A percentile compares a stretch with the other conserved stretches of the same genome.
These are phyloP conservation scores for Colletotrichum eremochloae DNA, from an alignment of 2,329 filamentous ascomycete species.

Conservation along the genomic window DNA sequence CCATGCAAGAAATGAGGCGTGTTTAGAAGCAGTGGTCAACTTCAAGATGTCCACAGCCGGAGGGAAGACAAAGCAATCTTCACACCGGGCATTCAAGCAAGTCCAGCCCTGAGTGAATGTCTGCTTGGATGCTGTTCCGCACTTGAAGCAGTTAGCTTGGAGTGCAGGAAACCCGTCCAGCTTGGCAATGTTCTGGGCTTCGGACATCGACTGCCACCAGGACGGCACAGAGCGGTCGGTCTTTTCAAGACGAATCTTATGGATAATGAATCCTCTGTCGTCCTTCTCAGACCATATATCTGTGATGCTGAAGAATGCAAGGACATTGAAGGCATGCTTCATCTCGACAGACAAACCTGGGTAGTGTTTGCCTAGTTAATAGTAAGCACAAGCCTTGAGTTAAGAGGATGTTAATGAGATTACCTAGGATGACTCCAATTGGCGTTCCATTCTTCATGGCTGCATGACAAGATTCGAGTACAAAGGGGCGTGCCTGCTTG, in stretches of 20 bases:
- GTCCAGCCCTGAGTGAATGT: conserved; percentile 51
- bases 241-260: conserved; percentile 76
- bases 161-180: conserved; percentile 20
- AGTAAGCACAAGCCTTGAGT: neutral
- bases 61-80: conserved; percentile 30
- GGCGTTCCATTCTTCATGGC: conserved; percentile 62
- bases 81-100: conserved; percentile 47
- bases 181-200: conserved; percentile 4
- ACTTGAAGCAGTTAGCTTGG: conserved; percentile 54
- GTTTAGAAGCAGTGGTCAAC: conserved; percentile 32
- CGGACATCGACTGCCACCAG: conserved; percentile 68
- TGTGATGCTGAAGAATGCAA: conserved; percentile 78
- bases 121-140: conserved; percentile 54
- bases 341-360: conserved; percentile 61
- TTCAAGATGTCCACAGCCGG: conserved; percentile 8
- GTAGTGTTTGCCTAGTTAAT: conserved; percentile 65
- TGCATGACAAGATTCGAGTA: conserved; percentile 46
- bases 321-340: conserved; percentile 72
- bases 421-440: conserved; percentile 69
- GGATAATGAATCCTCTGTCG: conserved; percentile 49
- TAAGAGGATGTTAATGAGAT: conserved; percentile 22
- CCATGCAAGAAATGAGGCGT: conserved; percentile 35
- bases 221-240: conserved; percentile 61
- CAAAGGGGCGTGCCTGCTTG: conserved; percentile 44
- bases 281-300: conserved; percentile 76